Conservation (phyloP, 1,284 basidiomycete species). For the Uromyces viciae-fabae region DNA sequence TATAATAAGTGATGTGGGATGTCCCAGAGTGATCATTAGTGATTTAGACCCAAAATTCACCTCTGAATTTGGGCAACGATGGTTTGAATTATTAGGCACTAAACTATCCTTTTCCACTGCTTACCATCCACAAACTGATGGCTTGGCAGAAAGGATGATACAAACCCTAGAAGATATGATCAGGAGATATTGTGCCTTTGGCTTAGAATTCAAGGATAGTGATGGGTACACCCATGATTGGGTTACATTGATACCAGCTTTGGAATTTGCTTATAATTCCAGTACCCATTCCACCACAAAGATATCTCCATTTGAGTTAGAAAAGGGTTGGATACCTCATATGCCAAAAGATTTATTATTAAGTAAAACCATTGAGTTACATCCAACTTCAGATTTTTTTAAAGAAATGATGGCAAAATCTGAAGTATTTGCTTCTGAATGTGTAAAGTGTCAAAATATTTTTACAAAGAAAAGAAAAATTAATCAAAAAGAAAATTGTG, state of each 20-base stretch:
- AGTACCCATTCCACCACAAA: conserved; percentile 1
- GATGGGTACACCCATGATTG: conserved; percentile 9
- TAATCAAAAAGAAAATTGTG: no score
- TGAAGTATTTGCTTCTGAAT: neutral
- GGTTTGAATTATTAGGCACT: conserved; percentile 55
- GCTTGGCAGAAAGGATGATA: neutral
- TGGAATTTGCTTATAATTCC: neutral
- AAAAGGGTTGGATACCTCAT: neutral
- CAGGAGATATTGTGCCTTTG: conserved; percentile 2
- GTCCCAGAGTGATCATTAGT: conserved; percentile 51
- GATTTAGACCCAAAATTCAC: conserved; percentile 59
- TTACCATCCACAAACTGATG: neutral
- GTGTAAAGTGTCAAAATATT: no score
- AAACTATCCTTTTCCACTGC: neutral
- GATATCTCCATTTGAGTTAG: neutral
- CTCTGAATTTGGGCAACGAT: conserved; percentile 56
- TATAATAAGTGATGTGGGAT: neutral
- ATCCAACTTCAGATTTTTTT: neutral
- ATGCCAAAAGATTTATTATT: neutral
- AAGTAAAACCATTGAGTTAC: neutral
- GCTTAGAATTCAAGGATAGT: neutral
- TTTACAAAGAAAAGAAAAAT: no score
- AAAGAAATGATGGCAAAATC: neutral
- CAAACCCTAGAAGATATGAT: conserved; percentile 3
- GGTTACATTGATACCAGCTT: neutral